Percentiles rank a stretch among this genome's conserved stretches.
Evolutionary conservation across 805 yeast genomes (phyloP).

Genomic region (Teunomyces lycoperdinae): DNA sequence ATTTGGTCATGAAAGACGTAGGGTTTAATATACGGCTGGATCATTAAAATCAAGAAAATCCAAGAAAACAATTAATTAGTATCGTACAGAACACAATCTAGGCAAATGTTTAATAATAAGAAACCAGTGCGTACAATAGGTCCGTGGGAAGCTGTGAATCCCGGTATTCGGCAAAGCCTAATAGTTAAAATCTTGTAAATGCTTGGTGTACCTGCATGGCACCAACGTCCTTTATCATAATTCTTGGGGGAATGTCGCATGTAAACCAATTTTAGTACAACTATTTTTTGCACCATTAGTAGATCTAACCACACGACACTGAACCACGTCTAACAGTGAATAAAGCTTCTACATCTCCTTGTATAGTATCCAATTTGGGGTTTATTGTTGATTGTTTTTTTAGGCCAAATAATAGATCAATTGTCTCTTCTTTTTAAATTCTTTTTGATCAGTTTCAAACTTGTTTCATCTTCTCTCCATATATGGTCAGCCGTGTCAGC

Average conservation of each 20-base stretch:
- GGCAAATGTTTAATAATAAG: background rate
- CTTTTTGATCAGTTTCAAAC: background rate
- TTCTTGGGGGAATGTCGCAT: background rate
- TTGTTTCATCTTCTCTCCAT: background rate
- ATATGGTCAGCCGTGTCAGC: background rate
- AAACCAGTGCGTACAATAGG: background rate
- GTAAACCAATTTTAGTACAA: background rate
- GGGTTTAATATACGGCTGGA: background rate
- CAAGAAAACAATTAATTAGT: background rate
- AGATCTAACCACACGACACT: no score
- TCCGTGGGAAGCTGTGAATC: background rate
- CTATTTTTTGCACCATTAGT: background rate
- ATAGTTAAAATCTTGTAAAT: background rate
- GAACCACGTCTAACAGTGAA: no score
- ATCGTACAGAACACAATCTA: background rate
- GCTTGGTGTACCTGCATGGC: background rate
- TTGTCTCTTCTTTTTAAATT: background rate
- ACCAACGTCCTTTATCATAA: background rate
- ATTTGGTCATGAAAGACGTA: no score
- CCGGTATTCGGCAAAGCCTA: slow-evolving; percentile 1
- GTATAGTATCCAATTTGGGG: no score
- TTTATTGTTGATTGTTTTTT: no score
- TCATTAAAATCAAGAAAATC: background rate
- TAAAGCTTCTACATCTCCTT: no score
- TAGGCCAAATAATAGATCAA: no score